Percentiles rank a stretch among this genome's conserved stretches.
Conservation (phyloP, 176 grass and related monocot genomes). For the Miscanthus lutarioriparius region DNA sequence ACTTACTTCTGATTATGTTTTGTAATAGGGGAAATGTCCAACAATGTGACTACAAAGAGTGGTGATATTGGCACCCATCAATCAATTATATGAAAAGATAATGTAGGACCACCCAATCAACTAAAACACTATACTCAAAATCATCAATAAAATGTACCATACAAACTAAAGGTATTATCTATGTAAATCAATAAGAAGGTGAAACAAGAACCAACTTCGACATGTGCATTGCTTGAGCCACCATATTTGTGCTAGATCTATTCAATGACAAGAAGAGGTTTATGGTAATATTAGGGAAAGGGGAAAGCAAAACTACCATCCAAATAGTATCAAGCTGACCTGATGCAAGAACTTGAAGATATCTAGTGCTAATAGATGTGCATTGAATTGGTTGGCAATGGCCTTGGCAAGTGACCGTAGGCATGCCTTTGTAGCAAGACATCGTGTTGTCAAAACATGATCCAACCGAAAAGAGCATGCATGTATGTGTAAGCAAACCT, state of each 20-base stretch:
- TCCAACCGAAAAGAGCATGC: not conserved
- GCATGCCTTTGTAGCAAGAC: constrained; percentile 55
- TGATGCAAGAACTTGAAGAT: constrained; percentile 52
- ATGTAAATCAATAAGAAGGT: not conserved
- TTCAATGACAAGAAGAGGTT: constrained; percentile 1
- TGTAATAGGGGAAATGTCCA: not conserved
- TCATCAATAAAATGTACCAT: not conserved
- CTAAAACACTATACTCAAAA: not conserved
- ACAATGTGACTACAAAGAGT: constrained; percentile 9
- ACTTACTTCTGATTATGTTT: constrained; percentile 7
- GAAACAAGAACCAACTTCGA: constrained; percentile 45
- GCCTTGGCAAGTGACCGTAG: constrained; percentile 70
- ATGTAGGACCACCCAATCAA: constrained; percentile 19
- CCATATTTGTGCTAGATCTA: constrained; percentile 85
- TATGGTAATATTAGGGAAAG: constrained; percentile 25
- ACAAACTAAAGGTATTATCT: not conserved
- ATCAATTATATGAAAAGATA: not conserved
- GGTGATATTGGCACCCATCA: not conserved
- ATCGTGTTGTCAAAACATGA: not conserved
- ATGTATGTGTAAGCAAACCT: constrained; percentile 40
- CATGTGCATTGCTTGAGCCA: constrained; percentile 36
- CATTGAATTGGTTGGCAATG: constrained; percentile 65
- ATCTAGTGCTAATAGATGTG: constrained; percentile 66
- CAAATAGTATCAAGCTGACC: constrained; percentile 28
- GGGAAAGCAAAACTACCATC: not conserved